phyloP scores from a whole-genome alignment of 176 grass and related monocot genomes.

The Bonia amplexicaulis region DNA sequence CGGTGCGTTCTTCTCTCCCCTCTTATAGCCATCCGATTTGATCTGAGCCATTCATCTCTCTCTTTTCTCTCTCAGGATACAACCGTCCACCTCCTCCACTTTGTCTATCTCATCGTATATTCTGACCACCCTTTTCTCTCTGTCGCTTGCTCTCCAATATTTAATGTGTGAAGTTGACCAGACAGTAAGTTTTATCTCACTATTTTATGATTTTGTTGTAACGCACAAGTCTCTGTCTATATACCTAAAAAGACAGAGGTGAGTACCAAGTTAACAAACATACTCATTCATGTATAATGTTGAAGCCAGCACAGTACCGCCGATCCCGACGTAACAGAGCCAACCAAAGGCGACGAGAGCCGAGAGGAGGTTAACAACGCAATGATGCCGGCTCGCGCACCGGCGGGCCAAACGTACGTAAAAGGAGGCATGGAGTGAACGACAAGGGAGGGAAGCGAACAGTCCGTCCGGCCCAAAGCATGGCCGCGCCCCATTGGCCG shows the following conservation, averaged over 20 bases:
- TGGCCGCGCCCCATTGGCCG: background rate
- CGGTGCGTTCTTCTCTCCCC: too few relatives aligned
- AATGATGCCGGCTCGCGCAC: slow-evolving; percentile 17
- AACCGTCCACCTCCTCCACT: too few relatives aligned
- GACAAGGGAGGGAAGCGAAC: slow-evolving; percentile 36
- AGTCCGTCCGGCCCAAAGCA: background rate
- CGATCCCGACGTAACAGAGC: slow-evolving; percentile 19
- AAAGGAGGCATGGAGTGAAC: background rate
- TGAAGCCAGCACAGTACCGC: background rate
- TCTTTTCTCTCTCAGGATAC: too few relatives aligned
- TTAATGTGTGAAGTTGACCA: too few relatives aligned
- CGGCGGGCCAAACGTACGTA: background rate
- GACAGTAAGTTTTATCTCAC: too few relatives aligned
- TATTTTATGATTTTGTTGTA: too few relatives aligned
- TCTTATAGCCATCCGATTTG: too few relatives aligned
- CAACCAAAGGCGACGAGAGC: background rate
- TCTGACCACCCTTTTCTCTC: too few relatives aligned
- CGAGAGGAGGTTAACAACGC: background rate
- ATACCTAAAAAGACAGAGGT: background rate
- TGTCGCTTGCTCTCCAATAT: too few relatives aligned
- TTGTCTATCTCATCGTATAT: too few relatives aligned
- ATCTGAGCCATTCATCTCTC: too few relatives aligned
- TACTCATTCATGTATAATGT: background rate
- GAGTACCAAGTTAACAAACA: background rate
- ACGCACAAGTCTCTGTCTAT: too few relatives aligned